phyloP scores from a whole-genome alignment of 108 stramenopile species.

The Epipyxis sp. region DNA sequence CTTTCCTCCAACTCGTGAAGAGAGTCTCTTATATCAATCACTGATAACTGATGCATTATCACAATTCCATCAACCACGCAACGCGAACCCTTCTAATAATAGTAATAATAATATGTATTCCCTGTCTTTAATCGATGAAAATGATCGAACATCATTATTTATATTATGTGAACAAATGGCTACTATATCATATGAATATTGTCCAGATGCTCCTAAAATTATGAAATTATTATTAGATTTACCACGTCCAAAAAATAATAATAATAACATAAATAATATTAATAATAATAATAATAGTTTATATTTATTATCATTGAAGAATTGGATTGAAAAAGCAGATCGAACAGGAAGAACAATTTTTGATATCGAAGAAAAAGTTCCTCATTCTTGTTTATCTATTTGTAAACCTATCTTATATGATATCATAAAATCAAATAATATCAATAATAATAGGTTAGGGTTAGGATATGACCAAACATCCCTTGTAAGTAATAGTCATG shows the following conservation, averaged over 20 bases:
- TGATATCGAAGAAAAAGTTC: constrained; percentile 17
- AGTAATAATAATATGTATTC: no score
- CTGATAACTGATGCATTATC: background rate
- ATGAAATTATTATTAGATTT: constrained; percentile 15
- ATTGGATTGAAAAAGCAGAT: constrained; percentile 9
- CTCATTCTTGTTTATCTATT: constrained; percentile 1
- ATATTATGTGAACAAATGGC: constrained; percentile 21
- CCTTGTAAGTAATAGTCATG: no score
- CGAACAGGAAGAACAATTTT: constrained; percentile 33
- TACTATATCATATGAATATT: background rate
- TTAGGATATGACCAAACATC: no score
- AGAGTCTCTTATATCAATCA: background rate
- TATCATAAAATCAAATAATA: no score
- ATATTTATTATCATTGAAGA: no score
- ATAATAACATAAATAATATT: no score
- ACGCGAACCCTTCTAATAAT: no score
- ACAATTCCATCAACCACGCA: no score
- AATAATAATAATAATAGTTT: no score
- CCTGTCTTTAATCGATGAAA: no score
- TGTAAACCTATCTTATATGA: background rate
- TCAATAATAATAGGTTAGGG: no score
- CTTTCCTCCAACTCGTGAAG: constrained; percentile 22
- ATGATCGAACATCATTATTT: constrained; percentile 26
- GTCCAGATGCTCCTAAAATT: background rate
- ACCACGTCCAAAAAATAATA: no score